A percentile compares a stretch with the other conserved stretches of the same genome.
phyloP scores from a whole-genome alignment of 2,329 filamentous ascomycete genomes.

The Exophiala aquamarina region DNA sequence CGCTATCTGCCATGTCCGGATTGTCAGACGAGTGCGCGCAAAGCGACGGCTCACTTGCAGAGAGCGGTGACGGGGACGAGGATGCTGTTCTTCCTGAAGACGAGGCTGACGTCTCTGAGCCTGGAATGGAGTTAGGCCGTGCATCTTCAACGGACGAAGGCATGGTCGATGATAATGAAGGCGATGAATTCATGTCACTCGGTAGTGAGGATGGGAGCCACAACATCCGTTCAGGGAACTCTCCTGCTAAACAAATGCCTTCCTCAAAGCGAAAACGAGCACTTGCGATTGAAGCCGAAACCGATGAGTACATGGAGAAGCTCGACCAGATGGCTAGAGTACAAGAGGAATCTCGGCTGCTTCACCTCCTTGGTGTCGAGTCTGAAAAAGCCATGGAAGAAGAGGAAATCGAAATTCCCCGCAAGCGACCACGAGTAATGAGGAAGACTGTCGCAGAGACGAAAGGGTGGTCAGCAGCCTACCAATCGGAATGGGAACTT shows the following conservation, averaged over 20 bases:
- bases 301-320: conserved; percentile 47
- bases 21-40: too few species aligned
- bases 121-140: too few species aligned
- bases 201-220: conserved; percentile 1
- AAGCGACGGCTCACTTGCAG: too few species aligned
- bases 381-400: conserved; percentile 22
- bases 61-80: too few species aligned
- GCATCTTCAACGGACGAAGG: too few species aligned
- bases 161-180: background rate
- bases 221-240: conserved; percentile 1
- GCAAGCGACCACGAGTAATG: conserved; percentile 26
- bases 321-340: conserved; percentile 48
- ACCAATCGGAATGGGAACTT: conserved; percentile 23
- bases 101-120: too few species aligned
- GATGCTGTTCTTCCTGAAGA: background rate
- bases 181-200: background rate
- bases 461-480: conserved; percentile 32
- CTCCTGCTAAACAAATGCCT: conserved; percentile 8
- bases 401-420: conserved; percentile 25
- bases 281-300: conserved; percentile 29
- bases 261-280: conserved; percentile 6
- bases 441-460: conserved; percentile 33
- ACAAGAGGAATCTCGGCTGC: conserved; percentile 47
- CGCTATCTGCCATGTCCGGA: too few species aligned
- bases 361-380: conserved; percentile 41